phyloP scores from a whole-genome alignment of 257 asterid genomes.

The Solanum corneliomulleri region DNA sequence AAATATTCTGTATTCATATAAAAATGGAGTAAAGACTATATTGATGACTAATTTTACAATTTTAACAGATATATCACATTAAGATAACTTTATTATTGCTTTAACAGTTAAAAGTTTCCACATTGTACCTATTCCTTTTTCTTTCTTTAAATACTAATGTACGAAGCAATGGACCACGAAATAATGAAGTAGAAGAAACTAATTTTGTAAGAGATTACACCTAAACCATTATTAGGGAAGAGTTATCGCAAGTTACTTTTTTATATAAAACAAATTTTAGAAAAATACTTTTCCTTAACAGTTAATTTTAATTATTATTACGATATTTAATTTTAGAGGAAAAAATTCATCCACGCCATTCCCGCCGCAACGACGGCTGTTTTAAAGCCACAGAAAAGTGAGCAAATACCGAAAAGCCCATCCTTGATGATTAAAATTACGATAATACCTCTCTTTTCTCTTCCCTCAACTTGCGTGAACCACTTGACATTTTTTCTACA shows the following conservation, averaged over 20 bases:
- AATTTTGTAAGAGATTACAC: background rate
- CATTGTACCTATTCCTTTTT: background rate
- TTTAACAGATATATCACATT: background rate
- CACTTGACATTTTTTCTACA: slow-evolving; percentile 14
- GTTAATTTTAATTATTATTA: background rate
- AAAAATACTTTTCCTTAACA: background rate
- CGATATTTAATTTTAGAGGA: background rate
- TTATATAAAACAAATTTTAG: background rate
- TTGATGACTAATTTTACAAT: background rate
- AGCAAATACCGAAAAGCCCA: slow-evolving; percentile 30
- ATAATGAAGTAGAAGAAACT: background rate
- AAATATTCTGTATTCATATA: background rate
- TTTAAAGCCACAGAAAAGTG: slow-evolving; percentile 11
- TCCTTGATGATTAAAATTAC: slow-evolving; percentile 4
- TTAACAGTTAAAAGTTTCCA: background rate
- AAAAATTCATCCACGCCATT: slow-evolving; percentile 30
- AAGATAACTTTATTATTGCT: background rate
- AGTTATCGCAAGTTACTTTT: background rate
- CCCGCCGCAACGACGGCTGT: slow-evolving; percentile 69
- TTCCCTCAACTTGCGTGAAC: slow-evolving; percentile 14
- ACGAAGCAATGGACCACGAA: background rate
- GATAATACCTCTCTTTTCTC: slow-evolving; percentile 2
- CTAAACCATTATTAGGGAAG: background rate
- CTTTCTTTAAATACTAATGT: background rate
- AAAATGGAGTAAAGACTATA: no score